These are phyloP conservation scores for Tricholoma flavovirens DNA, from an alignment of 768 basidiomycete genomes.

Conservation along the genomic window DNA sequence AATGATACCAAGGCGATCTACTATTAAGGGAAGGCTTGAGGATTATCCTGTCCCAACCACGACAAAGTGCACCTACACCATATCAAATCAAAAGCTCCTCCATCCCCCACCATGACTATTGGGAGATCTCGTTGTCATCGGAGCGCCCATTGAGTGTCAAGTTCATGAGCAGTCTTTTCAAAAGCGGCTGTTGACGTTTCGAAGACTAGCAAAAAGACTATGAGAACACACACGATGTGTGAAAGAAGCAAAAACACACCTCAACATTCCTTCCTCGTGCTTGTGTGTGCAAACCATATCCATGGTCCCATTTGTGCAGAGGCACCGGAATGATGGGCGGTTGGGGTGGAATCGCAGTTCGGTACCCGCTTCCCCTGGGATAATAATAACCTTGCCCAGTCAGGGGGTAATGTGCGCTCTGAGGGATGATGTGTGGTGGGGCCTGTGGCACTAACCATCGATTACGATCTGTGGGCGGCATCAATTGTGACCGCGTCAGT, in stretches of 20 bases:
- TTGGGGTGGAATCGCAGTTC: neutral
- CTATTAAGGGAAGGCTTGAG: no score
- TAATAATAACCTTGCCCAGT: neutral
- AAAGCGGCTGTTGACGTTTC: no score
- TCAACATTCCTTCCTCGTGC: no score
- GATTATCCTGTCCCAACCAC: neutral
- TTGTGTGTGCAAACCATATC: neutral
- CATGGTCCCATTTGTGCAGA: neutral
- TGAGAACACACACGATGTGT: no score
- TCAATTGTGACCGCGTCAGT: neutral
- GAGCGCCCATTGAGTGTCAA: no score
- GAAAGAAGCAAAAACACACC: no score
- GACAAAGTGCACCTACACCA: neutral
- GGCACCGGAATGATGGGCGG: neutral
- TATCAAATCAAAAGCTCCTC: no score
- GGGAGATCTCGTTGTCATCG: no score
- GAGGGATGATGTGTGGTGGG: neutral
- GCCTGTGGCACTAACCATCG: neutral
- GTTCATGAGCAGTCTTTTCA: no score
- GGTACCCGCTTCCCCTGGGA: neutral
- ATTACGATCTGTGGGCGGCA: neutral
- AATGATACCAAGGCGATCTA: no score
- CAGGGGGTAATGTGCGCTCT: neutral
- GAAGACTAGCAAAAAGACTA: no score
- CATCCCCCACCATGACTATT: no score